Evolutionary conservation across 345 rosid genomes (phyloP).

Genomic region (Ricinus communis): DNA sequence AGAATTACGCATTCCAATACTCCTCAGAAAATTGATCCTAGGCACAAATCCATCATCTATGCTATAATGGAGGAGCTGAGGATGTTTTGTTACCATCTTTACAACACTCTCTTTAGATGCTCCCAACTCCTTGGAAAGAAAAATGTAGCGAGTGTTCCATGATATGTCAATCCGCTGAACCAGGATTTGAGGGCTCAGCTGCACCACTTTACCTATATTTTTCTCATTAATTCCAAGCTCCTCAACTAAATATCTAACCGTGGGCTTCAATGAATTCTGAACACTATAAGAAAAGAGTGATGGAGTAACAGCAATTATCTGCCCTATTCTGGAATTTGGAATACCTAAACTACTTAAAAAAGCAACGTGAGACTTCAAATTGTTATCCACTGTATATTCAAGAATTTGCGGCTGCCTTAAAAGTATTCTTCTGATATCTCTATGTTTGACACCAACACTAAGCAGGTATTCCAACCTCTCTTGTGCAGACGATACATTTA

Average conservation of each 20-base stretch:
- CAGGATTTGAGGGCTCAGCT: conserved; percentile 91
- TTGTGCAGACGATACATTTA: conserved; percentile 70
- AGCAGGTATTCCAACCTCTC: conserved; percentile 88
- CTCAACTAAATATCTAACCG: conserved; percentile 89
- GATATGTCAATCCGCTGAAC: conserved; percentile 89
- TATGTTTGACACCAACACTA: conserved; percentile 83
- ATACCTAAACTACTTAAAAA: conserved; percentile 77
- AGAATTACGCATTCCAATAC: conserved; percentile 76
- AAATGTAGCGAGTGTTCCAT: conserved; percentile 87
- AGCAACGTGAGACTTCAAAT: conserved; percentile 75
- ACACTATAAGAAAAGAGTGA: conserved; percentile 85
- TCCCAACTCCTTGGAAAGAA: conserved; percentile 87
- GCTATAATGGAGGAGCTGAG: conserved; percentile 94
- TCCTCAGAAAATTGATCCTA: conserved; percentile 87
- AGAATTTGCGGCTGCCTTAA: conserved; percentile 93
- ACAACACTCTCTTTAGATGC: conserved; percentile 84
- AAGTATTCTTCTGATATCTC: conserved; percentile 80
- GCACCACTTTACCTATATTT: conserved; percentile 80
- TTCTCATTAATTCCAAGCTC: conserved; percentile 87
- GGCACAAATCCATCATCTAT: conserved; percentile 88
- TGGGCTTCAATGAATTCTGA: conserved; percentile 86
- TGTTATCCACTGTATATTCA: conserved; percentile 80
- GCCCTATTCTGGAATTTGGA: conserved; percentile 79
- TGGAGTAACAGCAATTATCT: conserved; percentile 73
- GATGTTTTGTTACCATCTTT: conserved; percentile 94